Conservation (phyloP, 2,329 filamentous ascomycete genomes). For the Dissoconium aciculare region DNA sequence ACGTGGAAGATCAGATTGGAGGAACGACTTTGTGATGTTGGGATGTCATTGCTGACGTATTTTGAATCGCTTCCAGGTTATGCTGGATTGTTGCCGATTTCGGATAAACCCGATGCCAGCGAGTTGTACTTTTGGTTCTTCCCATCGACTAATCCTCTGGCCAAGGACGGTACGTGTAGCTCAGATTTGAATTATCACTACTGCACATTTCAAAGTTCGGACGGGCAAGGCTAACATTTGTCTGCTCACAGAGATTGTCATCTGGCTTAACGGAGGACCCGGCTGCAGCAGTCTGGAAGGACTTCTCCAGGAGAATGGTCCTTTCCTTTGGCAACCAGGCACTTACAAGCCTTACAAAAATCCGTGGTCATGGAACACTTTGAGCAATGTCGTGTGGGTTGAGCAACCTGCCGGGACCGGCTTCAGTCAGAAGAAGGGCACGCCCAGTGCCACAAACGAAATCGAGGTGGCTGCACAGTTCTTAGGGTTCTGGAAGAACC, state of each 20-base stretch:
- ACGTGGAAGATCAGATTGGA: too few relatives aligned
- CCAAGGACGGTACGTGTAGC: not conserved
- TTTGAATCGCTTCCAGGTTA: too few relatives aligned
- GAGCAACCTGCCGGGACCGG: constrained; percentile 32
- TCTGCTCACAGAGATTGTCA: constrained; percentile 10
- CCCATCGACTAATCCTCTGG: constrained; percentile 26
- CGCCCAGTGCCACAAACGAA: constrained; percentile 25
- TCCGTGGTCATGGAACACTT: constrained; percentile 38
- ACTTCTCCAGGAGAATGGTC: constrained; percentile 34
- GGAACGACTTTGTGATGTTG: too few relatives aligned
- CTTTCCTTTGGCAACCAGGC: constrained; percentile 34
- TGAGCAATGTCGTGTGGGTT: constrained; percentile 31
- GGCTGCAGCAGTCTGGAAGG: constrained; percentile 34
- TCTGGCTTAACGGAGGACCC: constrained; percentile 30
- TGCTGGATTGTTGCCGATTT: constrained; percentile 22
- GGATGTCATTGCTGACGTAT: too few relatives aligned
- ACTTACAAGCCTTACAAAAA: constrained; percentile 31
- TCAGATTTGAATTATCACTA: too few relatives aligned
- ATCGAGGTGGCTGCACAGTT: constrained; percentile 25
- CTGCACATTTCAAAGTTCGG: too few relatives aligned
- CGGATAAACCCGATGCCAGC: constrained; percentile 15
- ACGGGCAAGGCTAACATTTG: too few relatives aligned
- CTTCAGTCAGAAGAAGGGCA: constrained; percentile 22
- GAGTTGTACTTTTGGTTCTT: constrained; percentile 39
- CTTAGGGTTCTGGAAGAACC: constrained; percentile 35